Conservation (phyloP, 805 yeast species). For the Schwanniomyces yamadae region DNA sequence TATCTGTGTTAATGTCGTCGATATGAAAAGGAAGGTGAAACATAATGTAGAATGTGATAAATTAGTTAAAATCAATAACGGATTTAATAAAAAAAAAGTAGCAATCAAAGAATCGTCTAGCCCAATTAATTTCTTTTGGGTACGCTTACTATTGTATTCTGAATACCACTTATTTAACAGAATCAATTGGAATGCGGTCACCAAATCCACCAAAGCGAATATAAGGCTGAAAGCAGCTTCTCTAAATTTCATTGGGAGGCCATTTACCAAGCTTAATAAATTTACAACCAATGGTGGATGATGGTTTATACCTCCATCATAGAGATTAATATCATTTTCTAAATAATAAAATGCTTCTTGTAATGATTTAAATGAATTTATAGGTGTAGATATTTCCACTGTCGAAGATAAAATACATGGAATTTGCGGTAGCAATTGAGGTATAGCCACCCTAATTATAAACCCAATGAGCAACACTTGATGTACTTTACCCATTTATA, state of each 20-base stretch:
- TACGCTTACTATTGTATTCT: slow-evolving; percentile 17
- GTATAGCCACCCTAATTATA: slow-evolving; percentile 34
- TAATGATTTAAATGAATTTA: slow-evolving; percentile 59
- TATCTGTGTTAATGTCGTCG: slow-evolving; percentile 44
- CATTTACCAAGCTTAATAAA: slow-evolving; percentile 41
- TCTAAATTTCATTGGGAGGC: slow-evolving; percentile 16
- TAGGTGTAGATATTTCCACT: slow-evolving; percentile 70
- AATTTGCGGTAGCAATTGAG: slow-evolving; percentile 31
- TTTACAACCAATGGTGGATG: slow-evolving; percentile 76
- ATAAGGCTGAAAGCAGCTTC: slow-evolving; percentile 35
- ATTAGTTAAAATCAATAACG: slow-evolving; percentile 67
- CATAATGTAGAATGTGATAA: slow-evolving; percentile 66
- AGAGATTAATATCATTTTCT: slow-evolving; percentile 58
- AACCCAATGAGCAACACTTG: slow-evolving; percentile 28
- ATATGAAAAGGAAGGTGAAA: slow-evolving; percentile 58
- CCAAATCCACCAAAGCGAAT: slow-evolving; percentile 59
- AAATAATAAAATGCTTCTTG: slow-evolving; percentile 52
- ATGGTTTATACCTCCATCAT: slow-evolving; percentile 83
- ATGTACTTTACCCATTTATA: slow-evolving; percentile 19
- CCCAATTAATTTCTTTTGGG: slow-evolving; percentile 16
- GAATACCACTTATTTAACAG: slow-evolving; percentile 45
- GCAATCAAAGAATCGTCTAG: slow-evolving; percentile 50
- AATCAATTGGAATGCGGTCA: slow-evolving; percentile 55
- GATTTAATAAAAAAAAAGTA: slow-evolving; percentile 73
- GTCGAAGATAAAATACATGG: slow-evolving; percentile 32